Evolutionary conservation across 345 rosid genomes (phyloP).

Genomic region (Bruguiera parviflora): DNA sequence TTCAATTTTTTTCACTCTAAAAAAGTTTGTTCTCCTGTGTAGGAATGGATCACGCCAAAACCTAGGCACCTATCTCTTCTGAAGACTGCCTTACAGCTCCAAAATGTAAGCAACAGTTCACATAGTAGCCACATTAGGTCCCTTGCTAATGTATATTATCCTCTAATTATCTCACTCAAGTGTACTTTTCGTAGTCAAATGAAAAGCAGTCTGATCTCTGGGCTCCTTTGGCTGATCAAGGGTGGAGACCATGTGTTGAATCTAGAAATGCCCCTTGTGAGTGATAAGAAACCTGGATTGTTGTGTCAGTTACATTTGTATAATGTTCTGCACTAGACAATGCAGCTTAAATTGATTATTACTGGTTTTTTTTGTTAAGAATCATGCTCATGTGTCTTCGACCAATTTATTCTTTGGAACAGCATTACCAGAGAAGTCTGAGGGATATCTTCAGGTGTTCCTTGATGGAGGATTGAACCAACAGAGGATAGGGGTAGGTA

Average conservation of each 20-base stretch:
- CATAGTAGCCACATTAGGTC: neutral
- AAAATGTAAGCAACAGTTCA: conserved; percentile 45
- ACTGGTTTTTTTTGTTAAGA: neutral
- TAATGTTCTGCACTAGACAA: neutral
- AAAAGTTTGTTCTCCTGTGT: conserved; percentile 19
- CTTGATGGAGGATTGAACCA: conserved; percentile 99
- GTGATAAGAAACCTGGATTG: conserved; percentile 17
- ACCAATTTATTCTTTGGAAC: conserved; percentile 12
- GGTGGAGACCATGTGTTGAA: conserved; percentile 66
- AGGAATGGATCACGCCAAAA: conserved; percentile 67
- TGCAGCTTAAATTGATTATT: neutral
- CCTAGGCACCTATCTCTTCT: conserved; percentile 68
- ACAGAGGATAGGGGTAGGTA: conserved; percentile 93
- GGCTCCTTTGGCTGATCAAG: conserved; percentile 79
- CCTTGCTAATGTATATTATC: neutral
- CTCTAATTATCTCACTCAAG: conserved; percentile 8
- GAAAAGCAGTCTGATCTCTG: conserved; percentile 67
- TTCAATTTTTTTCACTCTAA: neutral
- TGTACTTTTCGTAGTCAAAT: conserved; percentile 39
- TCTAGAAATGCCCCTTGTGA: conserved; percentile 47
- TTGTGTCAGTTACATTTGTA: neutral
- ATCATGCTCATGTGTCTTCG: neutral
- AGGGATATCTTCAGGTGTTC: conserved; percentile 82
- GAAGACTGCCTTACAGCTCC: conserved; percentile 66
- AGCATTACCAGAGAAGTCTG: conserved; percentile 60